Evolutionary conservation across 202 grass and related monocot species (phyloP), one percentile per base, ranked within the genome.

Genomic region (Carex sylvatica): DNA sequence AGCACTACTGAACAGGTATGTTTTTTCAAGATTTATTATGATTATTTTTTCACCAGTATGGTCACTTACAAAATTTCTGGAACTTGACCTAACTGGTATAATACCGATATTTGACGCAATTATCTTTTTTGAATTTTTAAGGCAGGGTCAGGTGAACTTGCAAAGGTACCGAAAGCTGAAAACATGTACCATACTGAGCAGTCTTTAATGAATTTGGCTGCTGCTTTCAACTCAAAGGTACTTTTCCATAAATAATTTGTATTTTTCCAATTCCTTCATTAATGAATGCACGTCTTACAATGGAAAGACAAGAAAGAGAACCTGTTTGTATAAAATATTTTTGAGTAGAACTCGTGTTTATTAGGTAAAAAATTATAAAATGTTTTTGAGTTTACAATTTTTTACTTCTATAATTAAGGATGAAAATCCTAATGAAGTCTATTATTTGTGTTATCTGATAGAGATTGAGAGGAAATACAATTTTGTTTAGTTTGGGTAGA

Each of bases 1-100:
- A 88, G 53, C 15, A 72, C 49, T 74, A 72, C 49, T 74, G 60
- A 82, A 61, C 86, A 91, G 91, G 92, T 95, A 87, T 83, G 64
- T 64, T 23, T 77, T 65, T 36, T 23, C 56, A 6, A 54, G 51
- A 35, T 20, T 12, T 8, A 55, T 75, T 75, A 54, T 55, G 49
- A 70, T 20, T 84, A 24, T 35, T 19, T 51, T 63, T 89, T 23
- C 58, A 16, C 65, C 65, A n/a, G 35, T 19, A 8, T 44, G 49
- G 72, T 9, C 11, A 4, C 4, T 53, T 56, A 6, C 24, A 33
- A 51, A 54, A 35, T 36, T 77, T 77, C 52, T 58, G 74, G 15
- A 58, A 76, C 8, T 18, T 76, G 51, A 56, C 24, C 8, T 56
- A 35, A 9, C 52, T 77, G 51, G 73, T 77, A 28, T 30, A 26